phyloP scores from a whole-genome alignment of 106 monocot genomes.

The Allium fistulosum region DNA sequence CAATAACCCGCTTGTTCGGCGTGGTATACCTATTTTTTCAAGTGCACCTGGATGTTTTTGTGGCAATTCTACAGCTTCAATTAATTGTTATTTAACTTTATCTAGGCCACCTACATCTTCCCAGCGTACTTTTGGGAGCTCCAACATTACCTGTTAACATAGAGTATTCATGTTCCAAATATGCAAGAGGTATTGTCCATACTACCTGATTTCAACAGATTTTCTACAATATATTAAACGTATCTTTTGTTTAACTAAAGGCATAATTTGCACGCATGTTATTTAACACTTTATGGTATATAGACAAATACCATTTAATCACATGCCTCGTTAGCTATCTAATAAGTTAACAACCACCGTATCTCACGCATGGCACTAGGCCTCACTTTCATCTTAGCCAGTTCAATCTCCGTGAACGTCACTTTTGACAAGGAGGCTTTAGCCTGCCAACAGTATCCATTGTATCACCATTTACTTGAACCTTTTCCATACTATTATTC shows the following conservation, averaged over 20 bases:
- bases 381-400: conserved; percentile 84
- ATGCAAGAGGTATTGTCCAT: no score
- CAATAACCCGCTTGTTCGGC: conserved; percentile 60
- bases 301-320: no score
- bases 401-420: conserved; percentile 62
- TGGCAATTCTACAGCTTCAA: conserved; percentile 82
- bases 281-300: no score
- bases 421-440: conserved; percentile 33
- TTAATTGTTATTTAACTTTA: conserved; percentile 68
- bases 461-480: conserved; percentile 7
- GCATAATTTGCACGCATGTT: no score
- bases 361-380: conserved; percentile 99
- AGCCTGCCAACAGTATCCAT: conserved; percentile 5
- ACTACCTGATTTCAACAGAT: no score
- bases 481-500: neutral
- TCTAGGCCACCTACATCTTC: conserved; percentile 79
- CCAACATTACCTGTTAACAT: conserved; percentile 59
- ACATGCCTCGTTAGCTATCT: no score
- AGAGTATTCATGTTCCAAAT: no score
- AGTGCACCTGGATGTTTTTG: conserved; percentile 67
- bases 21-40: conserved; percentile 49
- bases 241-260: no score
- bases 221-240: no score
- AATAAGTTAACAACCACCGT: neutral
- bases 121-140: conserved; percentile 81